A percentile compares a stretch with the other conserved stretches of the same genome.
Evolutionary conservation across 208 protist species (phyloP).

Genomic region (Phytomonas serpens): DNA sequence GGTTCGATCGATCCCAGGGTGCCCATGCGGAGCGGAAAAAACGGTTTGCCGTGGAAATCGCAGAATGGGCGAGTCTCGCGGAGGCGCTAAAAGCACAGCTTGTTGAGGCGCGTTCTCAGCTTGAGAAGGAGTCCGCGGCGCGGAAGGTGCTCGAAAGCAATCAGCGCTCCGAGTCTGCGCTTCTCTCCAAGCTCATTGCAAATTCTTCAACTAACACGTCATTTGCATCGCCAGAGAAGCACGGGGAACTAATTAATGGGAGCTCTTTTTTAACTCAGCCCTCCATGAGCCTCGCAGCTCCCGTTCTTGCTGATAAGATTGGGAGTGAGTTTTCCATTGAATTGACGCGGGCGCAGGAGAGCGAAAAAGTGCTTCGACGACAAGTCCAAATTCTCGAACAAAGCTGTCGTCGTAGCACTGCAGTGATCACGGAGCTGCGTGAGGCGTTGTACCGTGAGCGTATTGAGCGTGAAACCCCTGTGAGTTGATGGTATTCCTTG

Average conservation of each 20-base stretch:
- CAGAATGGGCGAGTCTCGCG: neutral
- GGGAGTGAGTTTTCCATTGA: neutral
- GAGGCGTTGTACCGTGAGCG: slow-evolving; percentile 29
- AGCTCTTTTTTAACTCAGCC: neutral
- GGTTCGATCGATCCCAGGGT: slow-evolving; percentile 2
- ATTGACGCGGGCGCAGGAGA: neutral
- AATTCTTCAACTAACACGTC: neutral
- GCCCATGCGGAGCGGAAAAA: neutral
- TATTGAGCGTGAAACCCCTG: neutral
- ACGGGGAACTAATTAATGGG: neutral
- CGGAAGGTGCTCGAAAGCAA: slow-evolving; percentile 20
- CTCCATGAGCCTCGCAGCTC: neutral
- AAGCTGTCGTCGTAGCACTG: slow-evolving; percentile 37
- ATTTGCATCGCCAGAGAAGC: neutral
- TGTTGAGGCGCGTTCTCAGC: neutral
- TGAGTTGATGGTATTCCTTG: slow-evolving; percentile 1
- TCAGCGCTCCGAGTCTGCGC: slow-evolving; percentile 18
- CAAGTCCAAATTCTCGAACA: slow-evolving; percentile 40
- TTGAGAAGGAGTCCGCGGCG: neutral
- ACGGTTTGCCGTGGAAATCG: neutral
- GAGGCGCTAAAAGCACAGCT: slow-evolving; percentile 10
- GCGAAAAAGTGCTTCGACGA: slow-evolving; percentile 12
- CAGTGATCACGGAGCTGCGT: slow-evolving; percentile 54
- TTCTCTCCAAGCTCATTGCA: slow-evolving; percentile 18
- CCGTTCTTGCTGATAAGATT: neutral